Evolutionary conservation across 257 asterid species (phyloP).

Genomic region (Marsdenia floribunda): DNA sequence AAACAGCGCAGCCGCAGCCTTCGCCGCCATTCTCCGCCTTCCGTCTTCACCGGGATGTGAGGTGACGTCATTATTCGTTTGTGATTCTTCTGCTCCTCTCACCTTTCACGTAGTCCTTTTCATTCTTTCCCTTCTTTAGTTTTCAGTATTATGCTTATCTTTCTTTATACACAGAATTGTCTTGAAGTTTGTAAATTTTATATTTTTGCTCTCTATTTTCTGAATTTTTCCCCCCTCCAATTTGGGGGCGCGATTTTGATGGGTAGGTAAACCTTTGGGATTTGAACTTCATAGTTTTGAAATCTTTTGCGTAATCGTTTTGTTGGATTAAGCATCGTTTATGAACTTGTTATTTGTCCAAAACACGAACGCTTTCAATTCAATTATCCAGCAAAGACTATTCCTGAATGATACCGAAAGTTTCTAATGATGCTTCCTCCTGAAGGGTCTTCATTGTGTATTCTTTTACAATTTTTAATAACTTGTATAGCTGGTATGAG

Average conservation of each 20-base stretch:
- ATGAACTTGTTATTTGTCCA: neutral
- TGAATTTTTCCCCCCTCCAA: neutral
- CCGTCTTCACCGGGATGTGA: constrained; percentile 7
- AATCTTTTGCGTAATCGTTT: neutral
- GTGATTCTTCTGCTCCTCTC: neutral
- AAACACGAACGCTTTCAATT: neutral
- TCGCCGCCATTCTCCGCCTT: constrained; percentile 8
- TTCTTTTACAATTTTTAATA: neutral
- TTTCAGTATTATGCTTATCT: neutral
- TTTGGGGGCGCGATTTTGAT: no score
- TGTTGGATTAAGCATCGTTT: neutral
- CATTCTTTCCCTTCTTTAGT: neutral
- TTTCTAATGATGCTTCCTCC: neutral
- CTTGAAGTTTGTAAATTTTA: neutral
- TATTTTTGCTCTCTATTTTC: neutral
- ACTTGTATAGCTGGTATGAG: neutral
- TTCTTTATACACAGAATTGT: neutral
- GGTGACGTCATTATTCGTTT: neutral
- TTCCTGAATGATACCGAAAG: neutral
- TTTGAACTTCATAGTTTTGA: neutral
- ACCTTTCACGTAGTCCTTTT: neutral
- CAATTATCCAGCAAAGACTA: neutral
- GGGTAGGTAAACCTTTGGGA: neutral
- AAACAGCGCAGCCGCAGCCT: neutral
- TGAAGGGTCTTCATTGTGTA: neutral